These are phyloP conservation scores for Fallopia convolvulus DNA, from an alignment of 148 eudicot species.

Conservation along the genomic window DNA sequence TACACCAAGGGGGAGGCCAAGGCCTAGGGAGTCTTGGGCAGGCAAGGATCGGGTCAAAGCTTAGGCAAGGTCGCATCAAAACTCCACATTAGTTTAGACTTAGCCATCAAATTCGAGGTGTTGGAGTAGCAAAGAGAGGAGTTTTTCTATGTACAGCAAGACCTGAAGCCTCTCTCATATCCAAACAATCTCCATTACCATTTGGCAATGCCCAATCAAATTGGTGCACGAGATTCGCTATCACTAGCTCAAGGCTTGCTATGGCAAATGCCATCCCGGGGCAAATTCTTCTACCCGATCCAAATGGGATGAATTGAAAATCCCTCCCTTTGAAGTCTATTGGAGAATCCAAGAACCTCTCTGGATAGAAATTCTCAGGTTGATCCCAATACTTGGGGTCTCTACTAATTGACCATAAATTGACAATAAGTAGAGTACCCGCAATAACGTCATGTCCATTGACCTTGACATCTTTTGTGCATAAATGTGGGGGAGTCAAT, in stretches of 20 bases:
- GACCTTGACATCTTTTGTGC: constrained; percentile 16
- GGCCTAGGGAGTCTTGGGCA: too few relatives aligned
- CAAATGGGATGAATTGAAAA: constrained; percentile 7
- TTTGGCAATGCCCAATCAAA: constrained; percentile 14
- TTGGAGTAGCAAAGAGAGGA: constrained; percentile 37
- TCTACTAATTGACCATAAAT: constrained; percentile 10
- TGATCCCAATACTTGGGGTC: constrained; percentile 1
- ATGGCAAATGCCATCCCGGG: constrained; percentile 5
- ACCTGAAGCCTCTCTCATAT: constrained; percentile 26
- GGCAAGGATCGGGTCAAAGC: too few relatives aligned
- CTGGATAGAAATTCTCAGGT: constrained; percentile 9
- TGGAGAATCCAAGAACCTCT: constrained; percentile 6
- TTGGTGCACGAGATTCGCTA: constrained; percentile 15
- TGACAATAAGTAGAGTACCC: constrained; percentile 5
- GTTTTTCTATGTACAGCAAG: constrained; percentile 21
- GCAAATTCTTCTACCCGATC: constrained; percentile 11
- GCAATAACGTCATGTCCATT: constrained; percentile 1
- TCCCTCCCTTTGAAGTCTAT: constrained; percentile 4
- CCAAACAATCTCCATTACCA: constrained; percentile 10
- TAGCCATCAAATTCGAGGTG: not conserved
- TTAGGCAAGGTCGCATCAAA: too few relatives aligned
- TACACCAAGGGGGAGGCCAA: too few relatives aligned
- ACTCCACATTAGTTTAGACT: too few relatives aligned
- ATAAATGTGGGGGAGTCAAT: not conserved
- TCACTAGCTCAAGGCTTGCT: not conserved